A percentile compares a stretch with the other conserved stretches of the same genome.
phyloP scores from a whole-genome alignment of 169 alveolate genomes.

The Plasmodium cynomolgi region DNA sequence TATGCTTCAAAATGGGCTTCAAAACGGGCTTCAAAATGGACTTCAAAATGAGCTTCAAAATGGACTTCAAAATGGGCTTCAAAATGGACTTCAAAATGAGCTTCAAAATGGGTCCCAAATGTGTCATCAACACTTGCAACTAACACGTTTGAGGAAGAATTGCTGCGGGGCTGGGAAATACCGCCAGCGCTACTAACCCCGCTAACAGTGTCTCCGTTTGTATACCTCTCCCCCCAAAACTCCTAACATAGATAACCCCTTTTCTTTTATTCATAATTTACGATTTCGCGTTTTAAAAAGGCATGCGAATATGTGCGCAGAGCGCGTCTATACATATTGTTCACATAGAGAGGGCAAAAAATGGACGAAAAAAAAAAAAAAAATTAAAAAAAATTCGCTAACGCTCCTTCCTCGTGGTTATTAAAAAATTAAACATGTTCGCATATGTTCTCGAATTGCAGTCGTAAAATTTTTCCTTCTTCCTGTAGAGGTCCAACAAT shows the following conservation, averaged over 20 bases:
- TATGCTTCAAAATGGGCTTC: neutral
- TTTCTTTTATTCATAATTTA: neutral
- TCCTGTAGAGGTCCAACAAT: conserved; percentile 35
- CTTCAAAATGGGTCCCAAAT: neutral
- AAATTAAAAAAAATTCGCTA: neutral
- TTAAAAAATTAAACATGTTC: conserved; percentile 42
- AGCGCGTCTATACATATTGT: neutral
- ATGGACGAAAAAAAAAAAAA: neutral
- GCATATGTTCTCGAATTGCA: conserved; percentile 28
- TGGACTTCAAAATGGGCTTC: neutral
- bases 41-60: neutral
- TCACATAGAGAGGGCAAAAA: conserved; percentile 1
- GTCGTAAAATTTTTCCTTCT: conserved; percentile 66
- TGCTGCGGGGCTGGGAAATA: neutral
- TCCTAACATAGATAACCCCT: neutral
- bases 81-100: neutral
- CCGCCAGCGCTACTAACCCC: neutral
- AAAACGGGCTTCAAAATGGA: neutral
- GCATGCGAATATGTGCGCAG: neutral
- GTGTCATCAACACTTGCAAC: neutral
- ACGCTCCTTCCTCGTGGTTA: conserved; percentile 2
- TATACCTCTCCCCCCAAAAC: neutral
- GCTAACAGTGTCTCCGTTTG: neutral
- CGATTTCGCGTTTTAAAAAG: neutral
- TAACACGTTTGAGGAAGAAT: neutral